phyloP scores from a whole-genome alignment of 495 filamentous ascomycete genomes.

The Penicillium steckii region DNA sequence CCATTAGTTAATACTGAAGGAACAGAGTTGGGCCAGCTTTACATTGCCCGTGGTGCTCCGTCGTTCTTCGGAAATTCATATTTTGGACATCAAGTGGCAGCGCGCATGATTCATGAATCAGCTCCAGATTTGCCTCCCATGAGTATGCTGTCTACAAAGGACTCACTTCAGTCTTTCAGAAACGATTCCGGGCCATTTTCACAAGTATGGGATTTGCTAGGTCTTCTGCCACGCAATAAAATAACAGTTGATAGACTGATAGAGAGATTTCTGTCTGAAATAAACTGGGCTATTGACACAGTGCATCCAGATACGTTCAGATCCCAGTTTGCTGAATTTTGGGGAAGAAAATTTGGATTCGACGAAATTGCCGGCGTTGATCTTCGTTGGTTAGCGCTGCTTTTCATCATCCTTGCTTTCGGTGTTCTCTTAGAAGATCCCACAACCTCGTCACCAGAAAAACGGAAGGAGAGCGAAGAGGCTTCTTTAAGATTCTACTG shows the following conservation, averaged over 20 bases:
- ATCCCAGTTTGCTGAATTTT: constrained; percentile 15
- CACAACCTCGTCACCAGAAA: constrained; percentile 9
- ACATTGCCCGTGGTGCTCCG: constrained; percentile 14
- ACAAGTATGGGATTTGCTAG: constrained; percentile 16
- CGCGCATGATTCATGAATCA: constrained; percentile 17
- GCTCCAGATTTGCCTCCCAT: constrained; percentile 16
- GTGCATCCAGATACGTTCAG: constrained; percentile 15
- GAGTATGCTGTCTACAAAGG: constrained; percentile 15
- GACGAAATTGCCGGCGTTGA: constrained; percentile 16
- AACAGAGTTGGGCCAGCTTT: constrained; percentile 14
- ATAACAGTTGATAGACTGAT: constrained; percentile 14
- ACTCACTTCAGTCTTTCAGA: constrained; percentile 15
- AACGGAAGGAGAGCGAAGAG: constrained; percentile 16
- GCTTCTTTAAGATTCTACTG: constrained; percentile 17
- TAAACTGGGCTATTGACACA: constrained; percentile 16
- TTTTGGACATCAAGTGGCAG: constrained; percentile 18
- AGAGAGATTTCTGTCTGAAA: constrained; percentile 14
- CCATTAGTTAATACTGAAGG: constrained; percentile 4
- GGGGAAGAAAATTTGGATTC: constrained; percentile 18
- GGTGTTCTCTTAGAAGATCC: constrained; percentile 12
- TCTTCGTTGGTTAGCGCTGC: constrained; percentile 15
- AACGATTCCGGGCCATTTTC: constrained; percentile 17
- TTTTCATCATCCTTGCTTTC: constrained; percentile 16
- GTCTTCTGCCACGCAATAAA: constrained; percentile 17
- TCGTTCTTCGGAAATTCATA: constrained; percentile 19